phyloP scores from a whole-genome alignment of 305 asterid species.

The Fraxinus sp. region DNA sequence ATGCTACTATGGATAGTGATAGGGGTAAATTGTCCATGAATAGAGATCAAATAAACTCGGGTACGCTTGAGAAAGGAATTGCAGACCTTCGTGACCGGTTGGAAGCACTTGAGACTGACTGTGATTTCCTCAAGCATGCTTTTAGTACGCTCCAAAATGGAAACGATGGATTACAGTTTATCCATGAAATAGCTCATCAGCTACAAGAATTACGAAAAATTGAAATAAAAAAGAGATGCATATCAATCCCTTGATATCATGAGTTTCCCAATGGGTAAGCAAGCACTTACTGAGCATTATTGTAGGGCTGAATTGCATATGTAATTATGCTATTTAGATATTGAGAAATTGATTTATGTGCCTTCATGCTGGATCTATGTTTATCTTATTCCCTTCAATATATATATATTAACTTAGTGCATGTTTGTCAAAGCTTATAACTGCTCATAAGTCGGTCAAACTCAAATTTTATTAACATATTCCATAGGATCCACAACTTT shows the following conservation, averaged over 20 bases:
- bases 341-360: not conserved
- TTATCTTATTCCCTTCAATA: not conserved
- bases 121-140: constrained; percentile 45
- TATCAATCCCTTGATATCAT: constrained; percentile 28
- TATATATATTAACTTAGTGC: not conserved
- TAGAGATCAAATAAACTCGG: constrained; percentile 27
- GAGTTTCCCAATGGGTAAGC: constrained; percentile 25
- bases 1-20: constrained; percentile 10
- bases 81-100: constrained; percentile 38
- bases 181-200: constrained; percentile 46
- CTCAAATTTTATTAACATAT: not conserved
- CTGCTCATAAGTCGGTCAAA: not conserved
- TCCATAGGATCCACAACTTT: not conserved
- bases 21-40: constrained; percentile 13
- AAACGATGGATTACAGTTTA: constrained; percentile 39
- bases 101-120: constrained; percentile 46
- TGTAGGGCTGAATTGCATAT: not conserved
- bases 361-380: not conserved
- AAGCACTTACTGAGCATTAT: constrained; percentile 1
- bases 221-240: constrained; percentile 32
- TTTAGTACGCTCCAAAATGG: constrained; percentile 41
- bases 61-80: constrained; percentile 32
- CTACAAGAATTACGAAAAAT: constrained; percentile 42
- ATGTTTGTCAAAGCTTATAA: not conserved
- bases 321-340: not conserved